These are phyloP conservation scores for Setaria italica DNA, from an alignment of 202 grass and related monocot genomes.

Conservation along the genomic window DNA sequence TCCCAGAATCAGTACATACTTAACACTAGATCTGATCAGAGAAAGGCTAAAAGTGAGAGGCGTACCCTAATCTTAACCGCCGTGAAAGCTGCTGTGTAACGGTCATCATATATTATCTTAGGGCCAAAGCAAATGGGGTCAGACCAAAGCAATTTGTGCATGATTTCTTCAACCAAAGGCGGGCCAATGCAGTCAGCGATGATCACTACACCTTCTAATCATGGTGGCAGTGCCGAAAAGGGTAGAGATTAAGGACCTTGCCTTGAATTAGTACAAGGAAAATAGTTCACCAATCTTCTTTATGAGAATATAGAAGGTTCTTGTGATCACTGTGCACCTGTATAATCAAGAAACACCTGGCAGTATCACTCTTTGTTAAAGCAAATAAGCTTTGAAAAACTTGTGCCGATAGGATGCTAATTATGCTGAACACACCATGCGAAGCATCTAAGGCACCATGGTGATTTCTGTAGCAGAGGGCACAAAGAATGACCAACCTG, in stretches of 20 bases:
- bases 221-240: background rate
- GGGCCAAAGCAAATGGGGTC: conserved; percentile 1
- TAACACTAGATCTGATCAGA: background rate
- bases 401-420: background rate
- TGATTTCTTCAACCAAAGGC: background rate
- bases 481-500: background rate
- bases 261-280: background rate
- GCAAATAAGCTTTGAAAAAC: background rate
- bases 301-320: background rate
- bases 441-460: too few species aligned
- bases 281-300: background rate
- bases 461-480: background rate
- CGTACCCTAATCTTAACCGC: background rate
- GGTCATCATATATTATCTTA: conserved; percentile 27
- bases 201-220: background rate
- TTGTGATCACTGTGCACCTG: background rate
- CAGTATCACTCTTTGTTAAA: background rate
- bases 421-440: conserved; percentile 12
- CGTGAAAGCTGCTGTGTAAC: background rate
- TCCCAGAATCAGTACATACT: too few species aligned
- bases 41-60: background rate
- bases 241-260: background rate
- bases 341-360: background rate
- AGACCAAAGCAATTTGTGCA: background rate
- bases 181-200: background rate